Base-by-base conservation (phyloP, 164 flowering plant species). In the Magnolia changhungtana region DNA sequence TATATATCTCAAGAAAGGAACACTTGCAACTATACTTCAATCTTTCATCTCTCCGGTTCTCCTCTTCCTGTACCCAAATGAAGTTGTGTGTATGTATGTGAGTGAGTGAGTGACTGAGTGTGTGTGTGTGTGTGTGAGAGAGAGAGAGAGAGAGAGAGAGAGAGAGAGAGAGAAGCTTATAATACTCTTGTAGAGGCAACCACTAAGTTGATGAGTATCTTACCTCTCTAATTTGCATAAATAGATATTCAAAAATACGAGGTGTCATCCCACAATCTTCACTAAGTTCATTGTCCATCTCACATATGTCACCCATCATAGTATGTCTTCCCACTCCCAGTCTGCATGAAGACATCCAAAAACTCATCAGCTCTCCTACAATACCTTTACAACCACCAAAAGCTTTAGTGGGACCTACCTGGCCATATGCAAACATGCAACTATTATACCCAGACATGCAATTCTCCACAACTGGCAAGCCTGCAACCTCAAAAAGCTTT, bases 261-360 rank as follows among this genome's bases (percentile, higher is more conserved):
- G 97, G 91, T 69, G 95, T 92, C 66, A 94, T 85, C 79, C 98
- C 98, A 86, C 92, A 86, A 71, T 89, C 88, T 67, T 82, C 86
- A 72, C 72, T 84, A 63, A 89, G 88, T 74, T 81, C 78, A 6
- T 86, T 88, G 65, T 88, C 89, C 72, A 82, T 74, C 75, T 84
- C 87, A 79, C 77, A 63, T 80, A 94, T 88, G 73, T 92, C 94
- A 75, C 97, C 98, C 96, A 94, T 89, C 98, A 94, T 94, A 6
- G 98, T 94, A 75, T 20, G 98, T 94, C 78, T 94, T 94, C 72
- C 98, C 98, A 85, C 98, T 92, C 49, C 98, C 98, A 7, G 98
- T 94, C 98, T 94, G 87, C 81, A 88, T 11, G n/a, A 82, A 64
- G 84, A 64, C 45, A 73, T 67, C 7, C 23, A 24, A 73, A 66